Evolutionary conservation across 78 protist species (phyloP).

Genomic region (Goniomonas avonlea): DNA sequence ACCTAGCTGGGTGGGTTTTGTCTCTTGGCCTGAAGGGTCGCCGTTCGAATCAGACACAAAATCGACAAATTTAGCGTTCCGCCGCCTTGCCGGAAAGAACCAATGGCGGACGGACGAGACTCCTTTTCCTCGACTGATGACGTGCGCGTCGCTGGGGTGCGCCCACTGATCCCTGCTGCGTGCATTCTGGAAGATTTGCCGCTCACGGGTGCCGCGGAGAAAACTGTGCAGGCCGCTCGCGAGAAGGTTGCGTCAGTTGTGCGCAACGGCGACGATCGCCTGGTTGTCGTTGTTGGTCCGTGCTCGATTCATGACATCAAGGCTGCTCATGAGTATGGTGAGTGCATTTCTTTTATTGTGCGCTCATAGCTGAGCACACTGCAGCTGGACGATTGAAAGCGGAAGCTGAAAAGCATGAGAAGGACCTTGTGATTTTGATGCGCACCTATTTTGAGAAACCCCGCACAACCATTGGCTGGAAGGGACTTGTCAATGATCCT

Average conservation of each 20-base stretch:
- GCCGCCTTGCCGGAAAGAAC: too few species aligned
- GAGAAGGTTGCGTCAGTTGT: neutral
- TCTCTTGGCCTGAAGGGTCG: too few species aligned
- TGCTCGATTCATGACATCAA: slow-evolving; percentile 56
- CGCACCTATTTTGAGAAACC: slow-evolving; percentile 74
- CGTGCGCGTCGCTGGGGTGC: slow-evolving; percentile 21
- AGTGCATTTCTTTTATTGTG: neutral
- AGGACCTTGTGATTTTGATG: slow-evolving; percentile 56
- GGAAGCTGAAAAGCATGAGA: neutral
- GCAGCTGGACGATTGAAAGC: slow-evolving; percentile 21
- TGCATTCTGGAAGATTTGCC: slow-evolving; percentile 45
- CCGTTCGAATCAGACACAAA: too few species aligned
- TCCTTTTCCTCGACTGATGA: too few species aligned
- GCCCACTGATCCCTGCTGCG: slow-evolving; percentile 42
- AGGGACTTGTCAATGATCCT: slow-evolving; percentile 71
- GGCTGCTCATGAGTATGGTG: slow-evolving; percentile 51
- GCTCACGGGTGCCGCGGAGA: slow-evolving; percentile 7
- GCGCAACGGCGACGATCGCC: slow-evolving; percentile 31
- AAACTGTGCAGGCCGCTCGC: slow-evolving; percentile 26
- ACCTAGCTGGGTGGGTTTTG: too few species aligned
- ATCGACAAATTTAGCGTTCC: too few species aligned
- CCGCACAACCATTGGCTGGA: slow-evolving; percentile 66
- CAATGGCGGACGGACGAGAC: too few species aligned
- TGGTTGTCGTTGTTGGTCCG: slow-evolving; percentile 61
- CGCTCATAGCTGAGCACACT: neutral